Conservation (phyloP, 176 grass and related monocot genomes). For the Aegilops longissima region DNA sequence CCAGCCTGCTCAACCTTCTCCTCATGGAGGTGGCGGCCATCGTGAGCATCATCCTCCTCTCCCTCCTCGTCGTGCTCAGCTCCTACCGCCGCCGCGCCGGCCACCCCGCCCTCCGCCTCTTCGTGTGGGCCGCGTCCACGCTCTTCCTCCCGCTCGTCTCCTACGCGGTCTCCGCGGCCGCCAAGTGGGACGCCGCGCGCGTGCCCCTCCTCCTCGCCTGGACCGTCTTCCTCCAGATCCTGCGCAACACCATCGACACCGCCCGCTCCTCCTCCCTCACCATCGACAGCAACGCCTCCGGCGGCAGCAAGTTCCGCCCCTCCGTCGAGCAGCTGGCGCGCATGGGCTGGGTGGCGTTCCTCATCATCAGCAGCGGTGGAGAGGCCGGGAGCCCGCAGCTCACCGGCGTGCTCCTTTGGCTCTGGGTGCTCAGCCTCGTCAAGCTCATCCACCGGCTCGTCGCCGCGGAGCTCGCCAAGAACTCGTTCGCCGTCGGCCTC, state of each 20-base stretch:
- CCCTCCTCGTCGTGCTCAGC: constrained; percentile 38
- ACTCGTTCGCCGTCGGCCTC: constrained; percentile 51
- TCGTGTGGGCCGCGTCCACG: constrained; percentile 47
- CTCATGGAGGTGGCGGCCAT: constrained; percentile 52
- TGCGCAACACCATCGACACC: constrained; percentile 57
- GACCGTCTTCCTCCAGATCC: constrained; percentile 57
- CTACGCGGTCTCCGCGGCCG: constrained; percentile 41
- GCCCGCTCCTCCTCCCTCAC: constrained; percentile 18
- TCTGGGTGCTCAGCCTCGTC: constrained; percentile 52
- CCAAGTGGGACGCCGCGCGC: constrained; percentile 30
- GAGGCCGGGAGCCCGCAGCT: constrained; percentile 34
- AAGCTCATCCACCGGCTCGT: constrained; percentile 54
- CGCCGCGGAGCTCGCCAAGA: constrained; percentile 44
- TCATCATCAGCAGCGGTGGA: constrained; percentile 48
- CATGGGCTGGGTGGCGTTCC: constrained; percentile 56
- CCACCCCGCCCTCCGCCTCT: constrained; percentile 50
- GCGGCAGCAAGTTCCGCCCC: constrained; percentile 44
- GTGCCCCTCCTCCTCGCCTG: constrained; percentile 44
- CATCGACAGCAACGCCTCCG: constrained; percentile 13
- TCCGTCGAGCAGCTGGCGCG: constrained; percentile 53
- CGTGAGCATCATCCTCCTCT: constrained; percentile 36
- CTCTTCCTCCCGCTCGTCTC: constrained; percentile 57
- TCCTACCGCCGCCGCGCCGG: constrained; percentile 42
- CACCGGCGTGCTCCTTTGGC: constrained; percentile 45
- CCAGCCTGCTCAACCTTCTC: constrained; percentile 40